Conservation (phyloP, 208 protist species). For the Crithidia brevicula region DNA sequence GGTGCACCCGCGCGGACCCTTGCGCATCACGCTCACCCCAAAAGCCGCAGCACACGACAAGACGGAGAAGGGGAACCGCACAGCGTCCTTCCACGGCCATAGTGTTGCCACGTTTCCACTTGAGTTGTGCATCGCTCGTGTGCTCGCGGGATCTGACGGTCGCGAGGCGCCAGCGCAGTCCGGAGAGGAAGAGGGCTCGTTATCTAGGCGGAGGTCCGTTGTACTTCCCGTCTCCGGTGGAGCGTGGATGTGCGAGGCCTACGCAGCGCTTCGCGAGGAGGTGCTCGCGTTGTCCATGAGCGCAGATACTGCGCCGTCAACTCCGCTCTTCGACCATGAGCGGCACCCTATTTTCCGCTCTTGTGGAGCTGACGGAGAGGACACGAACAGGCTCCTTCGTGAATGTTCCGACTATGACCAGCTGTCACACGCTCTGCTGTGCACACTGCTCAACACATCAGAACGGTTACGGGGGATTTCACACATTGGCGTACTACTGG, state of each 20-base stretch:
- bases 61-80: background rate
- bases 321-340: no score
- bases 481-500: background rate
- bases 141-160: background rate
- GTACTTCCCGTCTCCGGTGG: background rate
- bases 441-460: background rate
- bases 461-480: no score
- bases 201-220: background rate
- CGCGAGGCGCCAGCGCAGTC: background rate
- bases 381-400: background rate
- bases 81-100: background rate
- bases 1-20: conserved; percentile 5
- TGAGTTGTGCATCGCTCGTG: background rate
- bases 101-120: background rate
- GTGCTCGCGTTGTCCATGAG: background rate
- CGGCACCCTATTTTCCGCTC: no score
- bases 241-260: background rate
- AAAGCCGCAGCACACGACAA: no score
- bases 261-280: background rate
- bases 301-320: no score
- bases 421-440: conserved; percentile 7
- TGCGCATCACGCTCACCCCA: conserved; percentile 7
- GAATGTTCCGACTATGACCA: conserved; percentile 7
- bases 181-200: background rate
- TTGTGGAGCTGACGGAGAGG: background rate